Evolutionary conservation across 768 basidiomycete species (phyloP), one percentile per base, ranked within the genome.

Genomic region (Xerocomus brunneocitrinus): DNA sequence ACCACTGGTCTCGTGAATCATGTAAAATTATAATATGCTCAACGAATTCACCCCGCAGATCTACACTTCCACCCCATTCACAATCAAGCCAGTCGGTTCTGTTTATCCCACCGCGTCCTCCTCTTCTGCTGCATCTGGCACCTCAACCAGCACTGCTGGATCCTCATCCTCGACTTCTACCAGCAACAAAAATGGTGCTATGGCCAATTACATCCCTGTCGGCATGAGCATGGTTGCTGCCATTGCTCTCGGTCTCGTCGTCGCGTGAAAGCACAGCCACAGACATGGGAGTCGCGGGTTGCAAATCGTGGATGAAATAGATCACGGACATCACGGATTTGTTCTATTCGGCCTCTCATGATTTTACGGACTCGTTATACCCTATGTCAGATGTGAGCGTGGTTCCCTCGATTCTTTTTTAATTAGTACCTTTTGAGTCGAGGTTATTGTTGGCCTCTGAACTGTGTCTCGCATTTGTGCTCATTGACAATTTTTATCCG

Each of bases 61-160:
- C 50, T 87, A 75, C 55, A 82, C 83, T 80, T 84, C 27, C 44
- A 75, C 51, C 64, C 69, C 4, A 19, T 90, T 90, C 67, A 79
- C 82, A 65, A 76, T 90, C 67, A 80, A 83, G 64, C 63, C 83
- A 6, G 55, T 70, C 31, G 82, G 81, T 47, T 73, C 85, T 34
- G 8, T 72, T 12, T 87, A 82, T 61, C 82, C 84, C 9, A 44
- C 67, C 4, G 3, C 31, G 8, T 31, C 30, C 31, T 53, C 69
- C 19, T 58, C 71, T 5, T 39, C 64, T 5, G 57, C 63, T 10
- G 28, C 63, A 10, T 54, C 69, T 34, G 68, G 55, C n/a, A 57
- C 67, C 5, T 32, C 65, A 16, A 59, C 70, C 7, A 49, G 65
- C 32, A 48, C 64, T 24, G 55, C 57, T 0, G 49, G 51, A 5